Evolutionary conservation across 1,284 basidiomycete genomes (phyloP).

Genomic region (Fomitopsis schrenkii): DNA sequence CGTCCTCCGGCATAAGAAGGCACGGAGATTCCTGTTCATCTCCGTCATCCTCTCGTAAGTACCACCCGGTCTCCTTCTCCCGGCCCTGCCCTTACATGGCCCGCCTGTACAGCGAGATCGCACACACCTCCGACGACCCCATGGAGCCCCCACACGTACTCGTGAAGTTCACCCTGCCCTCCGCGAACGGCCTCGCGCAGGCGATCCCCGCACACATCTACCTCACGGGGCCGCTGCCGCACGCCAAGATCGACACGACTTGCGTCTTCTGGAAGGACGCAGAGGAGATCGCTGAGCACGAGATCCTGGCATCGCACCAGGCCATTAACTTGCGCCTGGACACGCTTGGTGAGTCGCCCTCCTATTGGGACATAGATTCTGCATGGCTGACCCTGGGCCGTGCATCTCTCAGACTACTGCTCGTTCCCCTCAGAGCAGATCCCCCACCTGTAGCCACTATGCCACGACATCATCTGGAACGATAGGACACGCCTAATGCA

Average conservation of each 20-base stretch:
- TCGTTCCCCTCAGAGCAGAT: constrained; percentile 1
- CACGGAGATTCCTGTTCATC: not conserved
- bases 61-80: not conserved
- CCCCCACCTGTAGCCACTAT: not conserved
- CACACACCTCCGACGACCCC: not conserved
- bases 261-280: constrained; percentile 2
- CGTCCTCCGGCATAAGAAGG: constrained; percentile 1
- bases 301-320: constrained; percentile 2
- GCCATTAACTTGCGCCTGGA: not conserved
- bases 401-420: not conserved
- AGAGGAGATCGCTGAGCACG: constrained; percentile 5
- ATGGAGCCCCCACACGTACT: constrained; percentile 6
- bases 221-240: not conserved
- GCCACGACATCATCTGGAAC: not conserved
- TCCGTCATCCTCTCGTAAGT: constrained; percentile 3
- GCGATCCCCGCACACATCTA: constrained; percentile 6
- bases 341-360: not conserved
- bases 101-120: not conserved
- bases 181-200: not conserved
- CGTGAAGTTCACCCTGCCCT: constrained; percentile 2
- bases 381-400: no score
- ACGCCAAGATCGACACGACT: constrained; percentile 5
- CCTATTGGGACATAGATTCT: not conserved
- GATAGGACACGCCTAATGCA: constrained; percentile 1
- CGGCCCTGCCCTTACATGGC: not conserved